phyloP scores from a whole-genome alignment of 1,139 yeast species.

The Suzukiozyma palmioleophila region DNA sequence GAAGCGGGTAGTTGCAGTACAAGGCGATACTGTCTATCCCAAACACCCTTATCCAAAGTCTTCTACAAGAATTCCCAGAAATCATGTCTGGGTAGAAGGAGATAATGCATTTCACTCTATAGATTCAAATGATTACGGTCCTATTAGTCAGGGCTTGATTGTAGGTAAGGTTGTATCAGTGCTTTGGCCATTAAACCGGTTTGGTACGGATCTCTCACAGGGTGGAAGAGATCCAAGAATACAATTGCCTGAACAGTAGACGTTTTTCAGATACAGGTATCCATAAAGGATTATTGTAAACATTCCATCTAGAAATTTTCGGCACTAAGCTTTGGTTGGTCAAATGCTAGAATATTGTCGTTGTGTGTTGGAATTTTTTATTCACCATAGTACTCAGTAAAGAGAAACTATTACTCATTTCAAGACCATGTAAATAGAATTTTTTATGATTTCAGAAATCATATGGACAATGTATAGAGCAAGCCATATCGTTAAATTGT shows the following conservation, averaged over 20 bases:
- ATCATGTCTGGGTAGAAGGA: constrained; percentile 93
- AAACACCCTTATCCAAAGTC: constrained; percentile 62
- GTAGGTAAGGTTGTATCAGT: constrained; percentile 66
- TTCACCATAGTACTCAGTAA: too few species aligned
- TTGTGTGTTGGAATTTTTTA: too few species aligned
- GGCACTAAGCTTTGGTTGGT: too few species aligned
- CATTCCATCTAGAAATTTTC: too few species aligned
- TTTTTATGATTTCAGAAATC: too few species aligned
- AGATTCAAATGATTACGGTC: constrained; percentile 84
- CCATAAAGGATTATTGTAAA: too few species aligned
- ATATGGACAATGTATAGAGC: too few species aligned
- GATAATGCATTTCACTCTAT: constrained; percentile 79
- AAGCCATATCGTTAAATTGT: too few species aligned
- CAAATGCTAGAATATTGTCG: too few species aligned
- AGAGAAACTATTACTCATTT: too few species aligned
- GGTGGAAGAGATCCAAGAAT: constrained; percentile 3
- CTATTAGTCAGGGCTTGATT: constrained; percentile 73
- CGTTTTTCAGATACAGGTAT: too few species aligned
- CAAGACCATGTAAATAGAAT: too few species aligned
- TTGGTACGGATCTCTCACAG: constrained; percentile 30
- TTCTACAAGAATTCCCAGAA: constrained; percentile 61
- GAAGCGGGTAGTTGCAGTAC: constrained; percentile 72
- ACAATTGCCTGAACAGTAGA: neutral
- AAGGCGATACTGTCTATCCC: constrained; percentile 64
- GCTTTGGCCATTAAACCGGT: constrained; percentile 64